Base-by-base conservation (phyloP, 441 rosid species). In the Rhodomyrtus psidioides region DNA sequence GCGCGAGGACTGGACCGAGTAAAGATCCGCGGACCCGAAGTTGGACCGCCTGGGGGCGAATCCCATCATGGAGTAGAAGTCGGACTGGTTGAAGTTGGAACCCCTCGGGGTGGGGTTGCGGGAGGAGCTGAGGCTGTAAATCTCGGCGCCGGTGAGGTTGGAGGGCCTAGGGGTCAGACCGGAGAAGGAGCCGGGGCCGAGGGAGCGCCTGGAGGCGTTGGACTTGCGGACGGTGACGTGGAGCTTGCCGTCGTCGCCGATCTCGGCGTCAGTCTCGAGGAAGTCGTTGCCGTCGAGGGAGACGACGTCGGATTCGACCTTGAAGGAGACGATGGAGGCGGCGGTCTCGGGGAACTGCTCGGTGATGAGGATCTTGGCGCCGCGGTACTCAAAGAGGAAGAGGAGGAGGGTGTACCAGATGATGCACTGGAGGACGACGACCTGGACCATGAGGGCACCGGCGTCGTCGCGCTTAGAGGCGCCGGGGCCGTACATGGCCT, bases 31-130 rank as follows among this genome's bases (percentile, higher is more conserved):
- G 2, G 79, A 39, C 16, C 79, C 79, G 79, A 70, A 39, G 49
- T 70, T 70, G 49, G 79, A 70, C 49, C 79, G 79, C 79, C 79
- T 87, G 5, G 96, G 81, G 0, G 93, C 92, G 62, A 92, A 92
- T 8, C 97, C 84, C 84, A 82, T 82, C 84, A 82, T 82, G 46
- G 84, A 53, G 84, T 82, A 55, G 84, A 82, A 82, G 62, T 82
- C 59, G 6, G 60, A 53, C 59, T 82, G 56, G 51, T 82, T 82
- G 84, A 82, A 82, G 84, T 82, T 82, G 49, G 84, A 82, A 2
- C 46, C 59, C 44, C 84, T 55, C 42, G 84, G 84, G 51, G 84
- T 82, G 2, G 84, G 84, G 59, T 82, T 54, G 21, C 84, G 42
- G 59, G 84, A 82, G 21, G 84, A 82, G 62, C 84, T 82, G 9